Percentiles rank a stretch among this genome's conserved stretches.
phyloP scores from a whole-genome alignment of 768 basidiomycete genomes.

The Saitozyma podzolica region DNA sequence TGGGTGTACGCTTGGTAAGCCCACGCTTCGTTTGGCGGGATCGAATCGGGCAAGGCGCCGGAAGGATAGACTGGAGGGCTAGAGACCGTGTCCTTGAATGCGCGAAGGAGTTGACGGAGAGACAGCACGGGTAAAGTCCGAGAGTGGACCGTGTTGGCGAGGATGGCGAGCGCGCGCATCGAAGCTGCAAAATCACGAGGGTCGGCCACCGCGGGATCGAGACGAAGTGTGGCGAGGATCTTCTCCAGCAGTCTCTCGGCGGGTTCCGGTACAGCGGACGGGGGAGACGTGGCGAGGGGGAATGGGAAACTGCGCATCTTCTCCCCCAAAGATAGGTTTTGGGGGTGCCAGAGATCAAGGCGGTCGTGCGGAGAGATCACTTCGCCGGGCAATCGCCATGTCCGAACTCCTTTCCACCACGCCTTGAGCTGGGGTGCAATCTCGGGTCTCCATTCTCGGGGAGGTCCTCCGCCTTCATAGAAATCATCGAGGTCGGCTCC shows the following conservation, averaged over 20 bases:
- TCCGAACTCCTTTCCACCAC: constrained; percentile 48
- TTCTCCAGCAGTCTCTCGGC: constrained; percentile 18
- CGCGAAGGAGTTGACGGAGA: constrained; percentile 31
- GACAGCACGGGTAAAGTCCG: constrained; percentile 46
- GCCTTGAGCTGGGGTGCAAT: constrained; percentile 22
- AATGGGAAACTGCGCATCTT: constrained; percentile 48
- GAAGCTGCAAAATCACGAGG: constrained; percentile 30
- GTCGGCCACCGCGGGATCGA: constrained; percentile 19
- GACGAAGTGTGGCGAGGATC: constrained; percentile 32
- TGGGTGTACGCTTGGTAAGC: constrained; percentile 50
- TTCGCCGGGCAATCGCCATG: constrained; percentile 49
- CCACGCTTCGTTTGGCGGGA: constrained; percentile 27
- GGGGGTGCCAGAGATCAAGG: constrained; percentile 49
- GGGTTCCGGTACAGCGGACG: constrained; percentile 43
- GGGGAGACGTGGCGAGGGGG: constrained; percentile 45
- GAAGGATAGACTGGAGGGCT: constrained; percentile 44
- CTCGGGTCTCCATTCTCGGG: constrained; percentile 8
- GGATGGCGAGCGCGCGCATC: constrained; percentile 46
- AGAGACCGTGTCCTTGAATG: constrained; percentile 29
- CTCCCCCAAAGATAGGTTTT: constrained; percentile 38
- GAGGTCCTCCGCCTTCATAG: constrained; percentile 43
- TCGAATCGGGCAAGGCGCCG: background rate
- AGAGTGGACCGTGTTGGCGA: constrained; percentile 48
- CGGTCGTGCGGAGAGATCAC: constrained; percentile 42
- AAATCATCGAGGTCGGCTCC: constrained; percentile 39